Base-by-base conservation (phyloP, 2,329 filamentous ascomycete species). In the Ophiocordyceps camponoti-rufipedis region DNA sequence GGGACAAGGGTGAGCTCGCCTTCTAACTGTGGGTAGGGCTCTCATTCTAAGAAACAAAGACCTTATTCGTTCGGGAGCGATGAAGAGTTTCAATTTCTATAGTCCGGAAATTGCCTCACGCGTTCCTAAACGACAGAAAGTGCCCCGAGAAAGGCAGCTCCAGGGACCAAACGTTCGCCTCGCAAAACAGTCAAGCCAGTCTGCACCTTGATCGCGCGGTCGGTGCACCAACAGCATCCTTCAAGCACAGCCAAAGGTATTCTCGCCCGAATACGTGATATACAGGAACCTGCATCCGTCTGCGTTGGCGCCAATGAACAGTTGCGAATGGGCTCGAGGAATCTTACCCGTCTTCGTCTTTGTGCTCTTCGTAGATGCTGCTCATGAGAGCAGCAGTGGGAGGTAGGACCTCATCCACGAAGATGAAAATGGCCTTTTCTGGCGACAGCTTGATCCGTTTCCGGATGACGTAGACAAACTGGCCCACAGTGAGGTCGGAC, bases 371-470 rank as follows among this genome's bases (percentile, higher is more conserved):
- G 65, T 98, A 98, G 69, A 98, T 96, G 66, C 85, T 93, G 72
- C 87, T 94, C 91, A 98, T 98, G 45, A 98, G 78, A 48, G 91
- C 91, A 48, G 91, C 91, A 9, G 91, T 96, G 3, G 91, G 91
- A 44, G 91, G 91, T 47, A 98, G 76, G 44, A 95, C 89, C 70
- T 96, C 91, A 64, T 96, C 89, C 60, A 98, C 91, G 69, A 96
- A 98, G 75, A 98, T 96, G 76, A 98, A 98, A 71, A 98, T 98
- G 63, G 91, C 91, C 78, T 98, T 98, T 74, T 98, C 91, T 31
- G 91, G 91, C 46, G 87, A 94, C 55, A 98, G 78, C 85, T 98
- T 98, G 72, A 98, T 98, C 61, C 91, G 84, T 78, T 98, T 98
- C 65, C 91, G 87, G 69, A 98, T 98, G 53, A 98, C 91, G 68